These are phyloP conservation scores for Kodamaea ohmeri DNA, from an alignment of 1,139 yeast species.

Conservation along the genomic window DNA sequence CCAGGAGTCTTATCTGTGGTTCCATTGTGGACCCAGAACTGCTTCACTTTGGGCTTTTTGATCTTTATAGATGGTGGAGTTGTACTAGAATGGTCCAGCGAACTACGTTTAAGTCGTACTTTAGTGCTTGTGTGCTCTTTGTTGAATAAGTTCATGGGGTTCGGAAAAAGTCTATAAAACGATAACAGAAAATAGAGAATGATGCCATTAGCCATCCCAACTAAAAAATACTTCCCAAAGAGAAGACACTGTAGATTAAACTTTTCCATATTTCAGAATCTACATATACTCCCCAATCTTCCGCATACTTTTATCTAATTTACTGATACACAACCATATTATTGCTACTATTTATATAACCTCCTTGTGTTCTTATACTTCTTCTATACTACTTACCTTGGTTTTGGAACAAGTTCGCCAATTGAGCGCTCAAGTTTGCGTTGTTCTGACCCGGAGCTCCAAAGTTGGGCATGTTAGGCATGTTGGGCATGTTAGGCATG, in stretches of 20 bases:
- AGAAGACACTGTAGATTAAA: no score
- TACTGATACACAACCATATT: no score
- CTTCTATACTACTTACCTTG: slow-evolving; percentile 12
- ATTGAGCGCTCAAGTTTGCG: slow-evolving; percentile 35
- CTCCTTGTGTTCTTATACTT: neutral
- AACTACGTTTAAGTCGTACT: slow-evolving; percentile 5
- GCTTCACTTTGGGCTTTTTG: slow-evolving; percentile 1
- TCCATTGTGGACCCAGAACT: slow-evolving; percentile 2
- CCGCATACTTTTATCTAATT: no score
- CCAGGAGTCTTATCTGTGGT: neutral
- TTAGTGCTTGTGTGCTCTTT: slow-evolving; percentile 10
- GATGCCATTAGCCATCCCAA: no score
- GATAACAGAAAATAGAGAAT: neutral
- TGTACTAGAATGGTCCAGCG: neutral
- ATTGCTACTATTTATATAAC: no score
- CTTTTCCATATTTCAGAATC: no score
- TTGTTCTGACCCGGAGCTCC: slow-evolving; percentile 18
- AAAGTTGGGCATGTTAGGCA: slow-evolving; percentile 12
- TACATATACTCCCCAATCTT: no score
- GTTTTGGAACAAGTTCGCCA: slow-evolving; percentile 34
- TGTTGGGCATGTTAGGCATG: slow-evolving; percentile 10
- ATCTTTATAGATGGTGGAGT: neutral
- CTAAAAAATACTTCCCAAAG: no score
- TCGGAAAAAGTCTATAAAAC: neutral
- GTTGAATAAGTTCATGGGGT: slow-evolving; percentile 5